phyloP scores from a whole-genome alignment of 1,139 yeast species.

The Geotrichum histeridarum region DNA sequence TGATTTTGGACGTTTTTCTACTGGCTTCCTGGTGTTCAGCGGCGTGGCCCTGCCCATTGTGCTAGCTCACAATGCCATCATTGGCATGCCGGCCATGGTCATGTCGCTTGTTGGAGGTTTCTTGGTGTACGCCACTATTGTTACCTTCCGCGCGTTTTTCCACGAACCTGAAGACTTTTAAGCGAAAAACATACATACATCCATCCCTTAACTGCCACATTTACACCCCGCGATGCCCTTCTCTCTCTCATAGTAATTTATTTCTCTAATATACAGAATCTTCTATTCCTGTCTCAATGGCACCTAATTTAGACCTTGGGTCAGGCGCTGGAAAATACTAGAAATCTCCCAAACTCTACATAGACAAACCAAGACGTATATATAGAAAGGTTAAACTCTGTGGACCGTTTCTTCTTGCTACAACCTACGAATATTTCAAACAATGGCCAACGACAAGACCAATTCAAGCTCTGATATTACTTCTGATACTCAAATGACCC shows the following conservation, averaged over 20 bases:
- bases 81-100: slow-evolving; percentile 53
- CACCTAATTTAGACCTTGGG: not conserved
- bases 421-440: not conserved
- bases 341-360: not conserved
- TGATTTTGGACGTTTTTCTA: slow-evolving; percentile 63
- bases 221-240: not conserved
- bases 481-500: not conserved
- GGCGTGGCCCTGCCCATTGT: slow-evolving; percentile 66
- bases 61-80: slow-evolving; percentile 57
- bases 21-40: slow-evolving; percentile 61
- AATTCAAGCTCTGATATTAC: not conserved
- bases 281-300: not conserved
- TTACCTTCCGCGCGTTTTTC: slow-evolving; percentile 66
- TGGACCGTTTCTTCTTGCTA: not conserved
- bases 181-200: not conserved
- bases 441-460: slow-evolving; percentile 2
- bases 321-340: not conserved
- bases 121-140: slow-evolving; percentile 67
- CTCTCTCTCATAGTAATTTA: not conserved
- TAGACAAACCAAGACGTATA: too few species aligned
- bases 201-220: not conserved
- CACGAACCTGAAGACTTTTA: slow-evolving; percentile 51
- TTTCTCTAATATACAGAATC: not conserved
- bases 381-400: too few species aligned
- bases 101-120: slow-evolving; percentile 67